phyloP scores from a whole-genome alignment of 306 rosid species.

The Vigna angularis region DNA sequence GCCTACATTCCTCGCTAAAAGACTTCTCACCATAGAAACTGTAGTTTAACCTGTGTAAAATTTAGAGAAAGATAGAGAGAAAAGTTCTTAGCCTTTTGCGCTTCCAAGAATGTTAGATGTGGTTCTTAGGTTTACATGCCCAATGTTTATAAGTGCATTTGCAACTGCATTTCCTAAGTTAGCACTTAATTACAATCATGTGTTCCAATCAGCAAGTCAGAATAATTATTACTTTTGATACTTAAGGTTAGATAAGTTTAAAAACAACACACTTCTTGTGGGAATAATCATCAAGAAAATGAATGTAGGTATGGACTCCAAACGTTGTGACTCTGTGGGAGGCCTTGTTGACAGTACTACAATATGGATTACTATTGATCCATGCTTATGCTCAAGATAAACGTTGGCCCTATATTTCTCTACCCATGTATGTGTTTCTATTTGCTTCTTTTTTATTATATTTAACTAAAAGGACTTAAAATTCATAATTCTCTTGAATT shows the following conservation, averaged over 20 bases:
- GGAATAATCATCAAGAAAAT: conserved; percentile 36
- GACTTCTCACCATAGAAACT: conserved; percentile 29
- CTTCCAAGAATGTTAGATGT: conserved; percentile 38
- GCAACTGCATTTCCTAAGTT: conserved; percentile 33
- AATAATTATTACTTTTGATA: conserved; percentile 20
- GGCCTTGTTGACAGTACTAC: conserved; percentile 89
- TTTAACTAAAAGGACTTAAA: conserved; percentile 7
- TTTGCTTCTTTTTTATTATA: conserved; percentile 17
- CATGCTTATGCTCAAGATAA: conserved; percentile 99
- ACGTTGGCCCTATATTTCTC: conserved; percentile 90
- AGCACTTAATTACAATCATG: conserved; percentile 27
- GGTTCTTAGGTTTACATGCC: conserved; percentile 28
- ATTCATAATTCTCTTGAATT: conserved; percentile 20
- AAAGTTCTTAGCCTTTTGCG: conserved; percentile 31
- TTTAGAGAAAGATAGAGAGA: conserved; percentile 4
- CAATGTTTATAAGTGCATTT: conserved; percentile 25
- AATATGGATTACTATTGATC: conserved; percentile 78
- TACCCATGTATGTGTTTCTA: conserved; percentile 71
- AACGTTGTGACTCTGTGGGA: conserved; percentile 87
- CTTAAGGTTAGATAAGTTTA: conserved; percentile 29
- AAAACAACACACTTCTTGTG: not conserved
- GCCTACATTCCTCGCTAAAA: conserved; percentile 25
- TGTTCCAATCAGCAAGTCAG: conserved; percentile 32
- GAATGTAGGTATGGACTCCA: conserved; percentile 90
- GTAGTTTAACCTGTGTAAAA: conserved; percentile 14